A percentile compares a stretch with the other conserved stretches of the same genome.
phyloP scores from a whole-genome alignment of 352 stramenopile genomes.

The Thalassiosira pacifica region DNA sequence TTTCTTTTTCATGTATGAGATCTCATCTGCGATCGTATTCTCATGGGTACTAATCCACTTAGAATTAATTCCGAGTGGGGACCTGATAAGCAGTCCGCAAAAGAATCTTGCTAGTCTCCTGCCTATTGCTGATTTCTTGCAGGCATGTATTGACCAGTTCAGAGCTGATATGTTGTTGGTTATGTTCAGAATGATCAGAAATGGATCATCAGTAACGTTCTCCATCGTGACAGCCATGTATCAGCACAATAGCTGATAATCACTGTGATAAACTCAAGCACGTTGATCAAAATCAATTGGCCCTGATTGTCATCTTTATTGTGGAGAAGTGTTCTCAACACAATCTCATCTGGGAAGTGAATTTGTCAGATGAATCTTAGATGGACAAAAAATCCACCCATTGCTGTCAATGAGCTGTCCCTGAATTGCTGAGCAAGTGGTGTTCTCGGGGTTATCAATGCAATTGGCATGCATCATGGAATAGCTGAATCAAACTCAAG shows the following conservation, averaged over 20 bases:
- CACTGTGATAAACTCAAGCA: not conserved
- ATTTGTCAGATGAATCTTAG: constrained; percentile 22
- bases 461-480: not conserved
- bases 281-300: not conserved
- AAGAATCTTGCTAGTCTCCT: not conserved
- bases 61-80: not conserved
- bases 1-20: too few species aligned
- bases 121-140: not conserved
- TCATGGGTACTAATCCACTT: not conserved
- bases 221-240: not conserved
- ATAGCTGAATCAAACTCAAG: too few species aligned
- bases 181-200: not conserved
- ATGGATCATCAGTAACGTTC: not conserved
- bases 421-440: not conserved
- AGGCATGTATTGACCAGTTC: not conserved
- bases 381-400: constrained; percentile 10
- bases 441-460: not conserved
- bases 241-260: not conserved
- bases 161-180: not conserved
- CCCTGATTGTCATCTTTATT: constrained; percentile 9
- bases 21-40: not conserved
- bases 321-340: constrained; percentile 1
- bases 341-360: constrained; percentile 5
- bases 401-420: constrained; percentile 2
- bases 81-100: not conserved